A percentile compares a stretch with the other conserved stretches of the same genome.
These are phyloP conservation scores for Colletotrichum sp. DNA, from an alignment of 2,329 filamentous ascomycete species.

Conservation along the genomic window DNA sequence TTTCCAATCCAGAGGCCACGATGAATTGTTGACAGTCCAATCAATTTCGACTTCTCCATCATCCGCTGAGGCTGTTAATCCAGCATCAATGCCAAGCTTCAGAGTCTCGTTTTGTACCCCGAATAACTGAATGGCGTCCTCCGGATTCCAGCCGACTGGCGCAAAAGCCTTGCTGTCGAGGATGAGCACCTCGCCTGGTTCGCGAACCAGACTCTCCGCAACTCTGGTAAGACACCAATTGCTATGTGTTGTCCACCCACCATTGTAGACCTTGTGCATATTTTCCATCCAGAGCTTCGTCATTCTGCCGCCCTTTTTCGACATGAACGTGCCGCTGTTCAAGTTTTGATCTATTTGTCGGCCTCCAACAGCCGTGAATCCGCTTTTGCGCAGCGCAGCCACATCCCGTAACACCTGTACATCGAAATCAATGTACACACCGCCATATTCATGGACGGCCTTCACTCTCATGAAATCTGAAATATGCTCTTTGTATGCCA, in stretches of 20 bases:
- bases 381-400: neutral
- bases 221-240: constrained; percentile 11
- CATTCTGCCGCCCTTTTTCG: constrained; percentile 18
- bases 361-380: neutral
- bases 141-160: neutral
- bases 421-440: constrained; percentile 28
- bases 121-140: neutral
- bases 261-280: constrained; percentile 30
- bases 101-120: neutral
- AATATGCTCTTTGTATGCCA: neutral
- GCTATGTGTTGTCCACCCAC: constrained; percentile 30
- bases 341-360: neutral
- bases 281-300: constrained; percentile 22
- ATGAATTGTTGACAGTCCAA: neutral
- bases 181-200: neutral
- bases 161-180: neutral
- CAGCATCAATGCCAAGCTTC: neutral
- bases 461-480: constrained; percentile 14
- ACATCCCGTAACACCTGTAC: constrained; percentile 13
- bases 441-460: constrained; percentile 24
- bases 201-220: neutral
- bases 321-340: neutral
- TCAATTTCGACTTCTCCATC: neutral
- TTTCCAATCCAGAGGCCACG: neutral
- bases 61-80: neutral